A percentile compares a stretch with the other conserved stretches of the same genome.
phyloP scores from a whole-genome alignment of 1,284 basidiomycete genomes.

The Pseudomicrostroma phylloplanum region DNA sequence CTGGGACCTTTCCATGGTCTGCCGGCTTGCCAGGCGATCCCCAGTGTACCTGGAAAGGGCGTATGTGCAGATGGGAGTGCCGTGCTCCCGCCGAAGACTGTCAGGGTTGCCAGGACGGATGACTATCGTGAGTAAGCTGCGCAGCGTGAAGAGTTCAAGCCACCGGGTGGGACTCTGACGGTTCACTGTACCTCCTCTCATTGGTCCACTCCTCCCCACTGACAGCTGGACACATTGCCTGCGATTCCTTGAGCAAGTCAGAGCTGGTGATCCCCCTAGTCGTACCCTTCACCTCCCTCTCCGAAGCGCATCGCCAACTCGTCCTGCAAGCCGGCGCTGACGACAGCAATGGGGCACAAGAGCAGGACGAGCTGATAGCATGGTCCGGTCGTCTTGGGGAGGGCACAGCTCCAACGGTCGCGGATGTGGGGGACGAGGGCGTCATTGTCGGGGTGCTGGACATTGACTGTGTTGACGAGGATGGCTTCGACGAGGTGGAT shows the following conservation, averaged over 20 bases:
- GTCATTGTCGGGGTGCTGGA: constrained; percentile 52
- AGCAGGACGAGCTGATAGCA: constrained; percentile 9
- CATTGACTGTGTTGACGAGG: constrained; percentile 50
- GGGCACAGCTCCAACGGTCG: too few species aligned
- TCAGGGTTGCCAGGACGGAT: constrained; percentile 50
- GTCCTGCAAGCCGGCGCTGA: not conserved
- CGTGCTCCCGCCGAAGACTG: constrained; percentile 36
- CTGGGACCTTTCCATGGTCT: constrained; percentile 52
- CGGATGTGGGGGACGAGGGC: constrained; percentile 22
- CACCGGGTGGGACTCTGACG: not conserved
- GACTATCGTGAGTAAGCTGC: constrained; percentile 30
- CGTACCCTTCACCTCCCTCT: constrained; percentile 26
- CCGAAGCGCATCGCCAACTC: constrained; percentile 7
- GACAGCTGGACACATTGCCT: constrained; percentile 52
- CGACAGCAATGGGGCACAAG: not conserved
- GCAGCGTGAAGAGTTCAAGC: not conserved
- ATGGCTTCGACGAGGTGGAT: constrained; percentile 51
- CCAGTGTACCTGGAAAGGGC: constrained; percentile 43
- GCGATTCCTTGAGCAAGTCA: constrained; percentile 50
- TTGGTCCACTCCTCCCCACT: not conserved
- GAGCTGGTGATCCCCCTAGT: constrained; percentile 52
- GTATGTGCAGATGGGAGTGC: constrained; percentile 51
- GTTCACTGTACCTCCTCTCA: not conserved
- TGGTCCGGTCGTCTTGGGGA: constrained; percentile 31
- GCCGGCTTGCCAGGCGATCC: constrained; percentile 51